Percentiles rank a stretch among this genome's conserved stretches.
Conservation (phyloP, 1,139 yeast species). For the Blastobotrys niveus region DNA sequence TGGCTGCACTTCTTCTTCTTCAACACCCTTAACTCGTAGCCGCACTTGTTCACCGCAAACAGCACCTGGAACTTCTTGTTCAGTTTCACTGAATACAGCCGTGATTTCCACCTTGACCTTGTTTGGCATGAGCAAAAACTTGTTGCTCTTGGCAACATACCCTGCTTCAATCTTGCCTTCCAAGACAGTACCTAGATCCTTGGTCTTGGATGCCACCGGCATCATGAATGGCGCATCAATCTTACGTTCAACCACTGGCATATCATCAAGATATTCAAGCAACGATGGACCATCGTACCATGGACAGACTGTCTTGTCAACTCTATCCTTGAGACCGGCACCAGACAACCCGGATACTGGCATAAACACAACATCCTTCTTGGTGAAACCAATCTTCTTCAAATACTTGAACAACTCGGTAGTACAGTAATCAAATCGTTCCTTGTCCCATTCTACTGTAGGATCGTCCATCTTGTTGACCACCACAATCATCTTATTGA, state of each 20-base stretch:
- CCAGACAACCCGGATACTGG: conserved; percentile 99
- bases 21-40: conserved; percentile 87
- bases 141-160: conserved; percentile 72
- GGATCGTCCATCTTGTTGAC: conserved; percentile 99
- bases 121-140: conserved; percentile 87
- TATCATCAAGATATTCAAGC: conserved; percentile 77
- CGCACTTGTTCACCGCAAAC: conserved; percentile 96
- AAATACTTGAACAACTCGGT: conserved; percentile 69
- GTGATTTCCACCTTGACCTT: conserved; percentile 74
- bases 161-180: conserved; percentile 99
- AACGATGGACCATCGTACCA: conserved; percentile 95
- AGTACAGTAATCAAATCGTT: conserved; percentile 94
- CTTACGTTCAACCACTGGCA: conserved; percentile 79
- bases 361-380: conserved; percentile 83
- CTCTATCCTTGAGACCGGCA: conserved; percentile 88
- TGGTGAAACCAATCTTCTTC: conserved; percentile 84
- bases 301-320: conserved; percentile 63
- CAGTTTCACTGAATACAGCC: conserved; percentile 88
- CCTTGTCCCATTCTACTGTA: conserved; percentile 92
- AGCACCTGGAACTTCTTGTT: conserved; percentile 86
- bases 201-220: conserved; percentile 91
- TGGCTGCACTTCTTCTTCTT: conserved; percentile 88
- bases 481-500: conserved; percentile 83
- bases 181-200: conserved; percentile 92
- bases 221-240: conserved; percentile 94